phyloP scores from a whole-genome alignment of 495 filamentous ascomycete genomes.

The Penicillium egyptiacum region DNA sequence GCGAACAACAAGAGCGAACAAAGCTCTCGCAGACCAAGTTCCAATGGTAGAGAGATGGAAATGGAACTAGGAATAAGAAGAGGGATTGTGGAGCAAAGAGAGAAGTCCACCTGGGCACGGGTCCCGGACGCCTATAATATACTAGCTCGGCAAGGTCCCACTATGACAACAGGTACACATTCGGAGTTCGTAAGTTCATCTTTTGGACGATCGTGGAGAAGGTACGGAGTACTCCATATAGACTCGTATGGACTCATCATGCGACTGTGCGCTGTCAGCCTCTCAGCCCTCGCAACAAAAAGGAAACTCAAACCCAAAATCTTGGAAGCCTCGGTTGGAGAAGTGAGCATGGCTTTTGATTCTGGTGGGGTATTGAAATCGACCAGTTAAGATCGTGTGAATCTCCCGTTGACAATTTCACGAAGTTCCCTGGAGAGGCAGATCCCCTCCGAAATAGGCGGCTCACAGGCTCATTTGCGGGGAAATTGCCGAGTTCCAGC shows the following conservation, averaged over 20 bases:
- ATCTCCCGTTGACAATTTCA: neutral
- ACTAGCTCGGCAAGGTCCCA: constrained; percentile 1
- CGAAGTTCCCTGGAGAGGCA: neutral
- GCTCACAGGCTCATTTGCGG: neutral
- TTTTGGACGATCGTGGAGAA: neutral
- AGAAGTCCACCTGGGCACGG: neutral
- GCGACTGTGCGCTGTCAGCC: neutral
- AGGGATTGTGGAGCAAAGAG: neutral
- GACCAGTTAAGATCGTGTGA: neutral
- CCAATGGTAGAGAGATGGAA: neutral
- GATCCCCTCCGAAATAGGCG: neutral
- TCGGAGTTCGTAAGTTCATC: neutral
- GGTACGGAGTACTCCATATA: no score
- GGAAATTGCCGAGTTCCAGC: constrained; percentile 20
- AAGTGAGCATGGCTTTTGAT: neutral
- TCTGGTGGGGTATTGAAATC: neutral
- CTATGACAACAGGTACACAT: neutral
- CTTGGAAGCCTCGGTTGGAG: constrained; percentile 15
- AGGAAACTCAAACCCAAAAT: neutral
- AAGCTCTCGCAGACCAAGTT: neutral
- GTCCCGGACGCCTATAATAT: neutral
- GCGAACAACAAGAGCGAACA: no score
- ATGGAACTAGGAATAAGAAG: neutral
- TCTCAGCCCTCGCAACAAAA: neutral
- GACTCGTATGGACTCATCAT: neutral